phyloP scores from a whole-genome alignment of 345 rosid species.

The Arabis hirsuta region DNA sequence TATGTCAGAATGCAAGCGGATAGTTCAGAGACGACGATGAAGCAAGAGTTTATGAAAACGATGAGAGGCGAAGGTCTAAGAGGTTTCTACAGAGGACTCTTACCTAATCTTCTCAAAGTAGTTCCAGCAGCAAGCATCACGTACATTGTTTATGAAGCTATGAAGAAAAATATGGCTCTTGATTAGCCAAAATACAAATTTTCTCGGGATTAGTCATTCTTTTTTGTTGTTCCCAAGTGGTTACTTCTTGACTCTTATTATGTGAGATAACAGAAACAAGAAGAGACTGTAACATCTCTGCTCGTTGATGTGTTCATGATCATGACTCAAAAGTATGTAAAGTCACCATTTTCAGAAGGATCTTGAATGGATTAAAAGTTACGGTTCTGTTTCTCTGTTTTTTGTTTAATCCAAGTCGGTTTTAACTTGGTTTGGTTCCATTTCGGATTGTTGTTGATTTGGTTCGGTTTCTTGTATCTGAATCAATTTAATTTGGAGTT shows the following conservation, averaged over 20 bases:
- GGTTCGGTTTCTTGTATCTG: too few species aligned
- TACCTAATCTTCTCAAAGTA: constrained; percentile 90
- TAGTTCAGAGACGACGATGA: constrained; percentile 61
- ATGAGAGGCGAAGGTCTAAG: constrained; percentile 72
- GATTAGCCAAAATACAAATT: constrained; percentile 43
- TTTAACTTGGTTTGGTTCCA: constrained; percentile 5
- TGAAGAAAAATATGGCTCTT: constrained; percentile 87
- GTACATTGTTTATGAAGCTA: constrained; percentile 77
- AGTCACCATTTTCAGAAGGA: constrained; percentile 25
- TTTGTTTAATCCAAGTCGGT: not conserved
- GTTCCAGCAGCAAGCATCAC: constrained; percentile 71
- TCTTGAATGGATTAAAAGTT: constrained; percentile 1
- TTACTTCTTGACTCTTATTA: constrained; percentile 29
- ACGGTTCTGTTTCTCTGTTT: not conserved
- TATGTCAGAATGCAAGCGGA: constrained; percentile 93
- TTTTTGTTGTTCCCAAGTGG: constrained; percentile 30
- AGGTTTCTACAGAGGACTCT: constrained; percentile 94
- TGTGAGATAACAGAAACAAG: constrained; percentile 25
- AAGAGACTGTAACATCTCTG: constrained; percentile 18
- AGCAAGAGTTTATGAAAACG: constrained; percentile 88
- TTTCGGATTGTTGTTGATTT: too few species aligned
- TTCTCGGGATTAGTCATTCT: constrained; percentile 28
- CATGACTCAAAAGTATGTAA: constrained; percentile 22
- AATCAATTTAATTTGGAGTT: too few species aligned
- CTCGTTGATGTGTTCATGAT: constrained; percentile 34